Conservation (phyloP, 2,329 filamentous ascomycete genomes). For the Cladosporium halotolerans region DNA sequence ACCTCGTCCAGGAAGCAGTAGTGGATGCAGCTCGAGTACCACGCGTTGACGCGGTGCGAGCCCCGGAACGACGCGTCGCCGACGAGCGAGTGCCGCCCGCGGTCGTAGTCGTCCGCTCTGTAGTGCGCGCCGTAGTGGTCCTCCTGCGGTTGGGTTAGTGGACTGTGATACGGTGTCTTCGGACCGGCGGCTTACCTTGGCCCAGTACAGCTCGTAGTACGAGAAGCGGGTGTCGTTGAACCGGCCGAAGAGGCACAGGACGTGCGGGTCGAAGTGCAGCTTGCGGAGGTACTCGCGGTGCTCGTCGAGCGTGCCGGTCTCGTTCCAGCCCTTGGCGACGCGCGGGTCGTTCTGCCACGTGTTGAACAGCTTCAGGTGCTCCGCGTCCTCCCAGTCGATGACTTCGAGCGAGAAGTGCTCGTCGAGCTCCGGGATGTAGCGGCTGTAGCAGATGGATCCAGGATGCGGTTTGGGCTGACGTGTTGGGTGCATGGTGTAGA, state of each 20-base stretch:
- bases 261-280: slow-evolving; percentile 65
- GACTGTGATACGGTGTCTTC: slow-evolving; percentile 29
- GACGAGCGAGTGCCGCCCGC: slow-evolving; percentile 55
- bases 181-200: slow-evolving; percentile 36
- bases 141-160: slow-evolving; percentile 36
- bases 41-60: slow-evolving; percentile 50
- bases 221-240: slow-evolving; percentile 68
- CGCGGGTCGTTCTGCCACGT: slow-evolving; percentile 79
- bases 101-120: slow-evolving; percentile 50
- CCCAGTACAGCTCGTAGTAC: slow-evolving; percentile 79
- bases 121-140: slow-evolving; percentile 56
- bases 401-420: slow-evolving; percentile 75
- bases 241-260: slow-evolving; percentile 61
- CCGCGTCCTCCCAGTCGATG: slow-evolving; percentile 58
- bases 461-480: slow-evolving; percentile 65
- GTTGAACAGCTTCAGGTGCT: slow-evolving; percentile 67
- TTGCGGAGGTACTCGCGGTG: slow-evolving; percentile 65
- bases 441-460: slow-evolving; percentile 67
- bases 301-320: slow-evolving; percentile 68
- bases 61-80: slow-evolving; percentile 51
- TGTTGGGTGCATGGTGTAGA: slow-evolving; percentile 63
- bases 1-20: slow-evolving; percentile 56
- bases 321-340: slow-evolving; percentile 73
- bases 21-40: slow-evolving; percentile 54
- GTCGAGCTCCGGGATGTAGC: slow-evolving; percentile 68